Evolutionary conservation across 1,139 yeast species (phyloP).

Genomic region (Suhomyces bribrorum): DNA sequence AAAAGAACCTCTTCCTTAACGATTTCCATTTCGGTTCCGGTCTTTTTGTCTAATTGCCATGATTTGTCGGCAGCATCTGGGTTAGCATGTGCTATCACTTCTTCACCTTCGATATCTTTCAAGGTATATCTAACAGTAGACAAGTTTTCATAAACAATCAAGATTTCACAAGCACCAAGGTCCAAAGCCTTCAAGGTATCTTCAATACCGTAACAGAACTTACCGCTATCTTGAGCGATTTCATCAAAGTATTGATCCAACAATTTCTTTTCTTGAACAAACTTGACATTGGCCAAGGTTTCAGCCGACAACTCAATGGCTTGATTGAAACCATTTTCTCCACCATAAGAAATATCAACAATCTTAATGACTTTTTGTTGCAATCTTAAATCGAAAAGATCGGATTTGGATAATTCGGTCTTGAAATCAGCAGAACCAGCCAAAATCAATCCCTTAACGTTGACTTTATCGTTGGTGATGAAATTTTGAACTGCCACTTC

Average conservation of each 20-base stretch:
- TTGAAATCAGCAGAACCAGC: constrained; percentile 99
- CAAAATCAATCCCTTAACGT: constrained; percentile 87
- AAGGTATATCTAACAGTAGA: constrained; percentile 81
- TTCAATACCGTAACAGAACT: constrained; percentile 95
- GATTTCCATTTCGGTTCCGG: constrained; percentile 88
- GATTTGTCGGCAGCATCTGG: constrained; percentile 76
- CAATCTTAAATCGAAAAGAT: constrained; percentile 86
- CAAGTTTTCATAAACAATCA: constrained; percentile 90
- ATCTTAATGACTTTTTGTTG: constrained; percentile 84
- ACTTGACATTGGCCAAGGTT: constrained; percentile 93
- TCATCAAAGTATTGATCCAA: constrained; percentile 91
- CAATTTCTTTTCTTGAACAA: constrained; percentile 96
- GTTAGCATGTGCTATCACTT: constrained; percentile 70
- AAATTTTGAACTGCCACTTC: constrained; percentile 98
- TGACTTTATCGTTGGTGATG: constrained; percentile 88
- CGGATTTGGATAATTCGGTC: constrained; percentile 89
- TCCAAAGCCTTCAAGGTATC: constrained; percentile 96
- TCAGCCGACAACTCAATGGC: constrained; percentile 97
- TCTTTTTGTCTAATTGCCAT: constrained; percentile 75
- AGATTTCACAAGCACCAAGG: constrained; percentile 90
- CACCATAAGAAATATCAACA: constrained; percentile 97
- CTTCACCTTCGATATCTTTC: constrained; percentile 81
- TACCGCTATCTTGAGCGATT: constrained; percentile 94
- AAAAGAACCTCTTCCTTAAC: constrained; percentile 79
- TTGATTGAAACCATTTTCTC: constrained; percentile 98